Conservation (phyloP, 495 filamentous ascomycete species). For the Mytilinidion resinicola region DNA sequence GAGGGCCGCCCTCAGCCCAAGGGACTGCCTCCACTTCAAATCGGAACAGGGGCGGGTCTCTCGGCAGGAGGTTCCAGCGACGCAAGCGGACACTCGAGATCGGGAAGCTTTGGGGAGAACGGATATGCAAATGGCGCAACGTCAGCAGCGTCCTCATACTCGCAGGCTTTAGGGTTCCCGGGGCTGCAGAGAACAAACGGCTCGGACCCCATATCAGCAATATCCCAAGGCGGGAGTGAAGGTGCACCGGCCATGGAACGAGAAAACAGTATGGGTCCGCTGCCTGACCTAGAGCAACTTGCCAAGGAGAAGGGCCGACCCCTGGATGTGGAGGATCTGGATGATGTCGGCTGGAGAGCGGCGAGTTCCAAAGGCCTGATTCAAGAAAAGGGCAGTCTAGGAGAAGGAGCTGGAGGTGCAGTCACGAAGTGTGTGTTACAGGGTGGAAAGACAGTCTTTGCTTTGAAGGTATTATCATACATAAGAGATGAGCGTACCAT, state of each 20-base stretch:
- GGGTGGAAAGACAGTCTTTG: slow-evolving; percentile 90
- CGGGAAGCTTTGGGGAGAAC: slow-evolving; percentile 67
- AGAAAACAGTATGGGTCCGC: slow-evolving; percentile 58
- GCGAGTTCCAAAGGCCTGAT: slow-evolving; percentile 85
- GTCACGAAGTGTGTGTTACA: slow-evolving; percentile 86
- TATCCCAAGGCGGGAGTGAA: slow-evolving; percentile 55
- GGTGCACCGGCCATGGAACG: slow-evolving; percentile 64
- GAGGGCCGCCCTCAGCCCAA: slow-evolving; percentile 45
- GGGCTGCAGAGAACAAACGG: slow-evolving; percentile 54
- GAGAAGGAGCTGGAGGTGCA: slow-evolving; percentile 92
- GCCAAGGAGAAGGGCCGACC: slow-evolving; percentile 71
- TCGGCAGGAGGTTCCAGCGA: slow-evolving; percentile 58
- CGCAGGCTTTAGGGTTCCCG: slow-evolving; percentile 61
- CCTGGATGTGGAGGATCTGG: slow-evolving; percentile 85
- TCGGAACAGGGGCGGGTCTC: slow-evolving; percentile 32
- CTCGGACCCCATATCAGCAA: slow-evolving; percentile 83
- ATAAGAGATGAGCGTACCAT: not conserved
- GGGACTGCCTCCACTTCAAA: slow-evolving; percentile 47
- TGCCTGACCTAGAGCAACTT: slow-evolving; percentile 68
- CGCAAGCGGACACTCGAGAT: slow-evolving; percentile 66
- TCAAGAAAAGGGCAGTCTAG: slow-evolving; percentile 78
- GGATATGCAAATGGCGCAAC: slow-evolving; percentile 62
- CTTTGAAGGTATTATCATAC: slow-evolving; percentile 68
- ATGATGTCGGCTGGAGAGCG: slow-evolving; percentile 91
- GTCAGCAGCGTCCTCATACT: slow-evolving; percentile 76